Evolutionary conservation across 2,329 filamentous ascomycete genomes (phyloP).

Genomic region (Lasiodiplodia sp.): DNA sequence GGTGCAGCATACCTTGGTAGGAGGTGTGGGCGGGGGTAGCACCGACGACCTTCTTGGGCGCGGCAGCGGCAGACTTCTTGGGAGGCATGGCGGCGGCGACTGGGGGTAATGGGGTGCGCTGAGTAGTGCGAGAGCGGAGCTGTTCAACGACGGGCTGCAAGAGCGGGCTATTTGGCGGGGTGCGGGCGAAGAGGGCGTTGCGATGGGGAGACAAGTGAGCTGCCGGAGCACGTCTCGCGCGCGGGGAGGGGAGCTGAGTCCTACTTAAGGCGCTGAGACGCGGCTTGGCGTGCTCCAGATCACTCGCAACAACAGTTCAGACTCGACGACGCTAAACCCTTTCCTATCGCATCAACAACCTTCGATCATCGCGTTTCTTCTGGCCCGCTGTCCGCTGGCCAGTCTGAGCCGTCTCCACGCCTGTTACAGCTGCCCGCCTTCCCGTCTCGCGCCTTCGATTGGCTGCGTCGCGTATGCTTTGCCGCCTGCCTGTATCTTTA

Average conservation of each 20-base stretch:
- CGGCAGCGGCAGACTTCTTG: constrained; percentile 66
- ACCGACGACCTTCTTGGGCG: constrained; percentile 65
- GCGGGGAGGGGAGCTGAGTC: constrained; percentile 28
- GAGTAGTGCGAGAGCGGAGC: constrained; percentile 41
- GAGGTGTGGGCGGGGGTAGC: constrained; percentile 65
- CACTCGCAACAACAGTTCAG: constrained; percentile 28
- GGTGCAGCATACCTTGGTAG: constrained; percentile 68
- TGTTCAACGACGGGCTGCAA: constrained; percentile 43
- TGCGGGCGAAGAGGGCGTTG: constrained; percentile 4
- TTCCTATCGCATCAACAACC: constrained; percentile 26
- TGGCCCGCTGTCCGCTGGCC: constrained; percentile 17
- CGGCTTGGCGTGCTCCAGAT: constrained; percentile 28
- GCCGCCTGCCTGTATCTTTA: constrained; percentile 27
- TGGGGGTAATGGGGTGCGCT: constrained; percentile 30
- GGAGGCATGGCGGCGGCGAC: constrained; percentile 64
- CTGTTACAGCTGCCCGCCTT: constrained; percentile 5
- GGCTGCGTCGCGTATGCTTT: constrained; percentile 20
- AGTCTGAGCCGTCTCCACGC: constrained; percentile 15
- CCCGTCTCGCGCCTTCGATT: constrained; percentile 5
- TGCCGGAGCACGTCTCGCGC: constrained; percentile 28
- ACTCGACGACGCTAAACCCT: constrained; percentile 29
- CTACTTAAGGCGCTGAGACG: constrained; percentile 28
- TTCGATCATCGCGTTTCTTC: constrained; percentile 20
- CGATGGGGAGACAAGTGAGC: constrained; percentile 21
- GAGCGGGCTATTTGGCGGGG: not conserved